phyloP scores from a whole-genome alignment of 2,329 filamentous ascomycete species.

The Exophiala sp. region DNA sequence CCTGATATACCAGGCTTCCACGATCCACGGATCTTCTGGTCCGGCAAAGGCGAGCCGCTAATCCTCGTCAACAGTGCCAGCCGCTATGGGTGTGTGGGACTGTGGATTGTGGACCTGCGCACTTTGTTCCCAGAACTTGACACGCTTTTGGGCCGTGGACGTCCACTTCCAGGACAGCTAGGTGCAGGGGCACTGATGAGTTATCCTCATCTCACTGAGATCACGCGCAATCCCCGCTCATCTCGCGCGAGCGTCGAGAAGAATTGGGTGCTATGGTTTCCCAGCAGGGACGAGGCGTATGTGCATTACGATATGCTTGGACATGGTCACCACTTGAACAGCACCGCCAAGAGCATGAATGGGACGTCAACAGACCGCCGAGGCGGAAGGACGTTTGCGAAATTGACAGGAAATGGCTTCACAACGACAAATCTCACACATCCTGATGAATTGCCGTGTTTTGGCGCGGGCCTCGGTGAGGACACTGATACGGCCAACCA shows the following conservation, averaged over 20 bases:
- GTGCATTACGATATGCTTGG: slow-evolving; percentile 37
- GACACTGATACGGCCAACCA: slow-evolving; percentile 18
- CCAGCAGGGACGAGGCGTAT: slow-evolving; percentile 32
- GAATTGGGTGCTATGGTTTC: slow-evolving; percentile 42
- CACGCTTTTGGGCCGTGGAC: background rate
- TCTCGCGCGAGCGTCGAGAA: slow-evolving; percentile 38
- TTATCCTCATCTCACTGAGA: slow-evolving; percentile 35
- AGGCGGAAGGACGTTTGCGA: slow-evolving; percentile 31
- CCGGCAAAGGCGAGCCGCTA: slow-evolving; percentile 38
- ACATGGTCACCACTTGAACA: background rate
- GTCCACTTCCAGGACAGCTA: background rate
- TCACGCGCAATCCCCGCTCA: slow-evolving; percentile 37
- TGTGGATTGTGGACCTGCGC: slow-evolving; percentile 35
- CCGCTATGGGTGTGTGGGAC: slow-evolving; percentile 34
- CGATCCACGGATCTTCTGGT: slow-evolving; percentile 41
- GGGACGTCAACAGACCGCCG: background rate
- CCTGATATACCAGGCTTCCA: slow-evolving; percentile 42
- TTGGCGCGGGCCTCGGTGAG: slow-evolving; percentile 19
- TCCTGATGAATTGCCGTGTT: slow-evolving; percentile 30
- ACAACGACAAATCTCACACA: slow-evolving; percentile 34
- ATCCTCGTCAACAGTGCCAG: slow-evolving; percentile 37
- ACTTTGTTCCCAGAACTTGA: slow-evolving; percentile 18
- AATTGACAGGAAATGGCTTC: slow-evolving; percentile 32
- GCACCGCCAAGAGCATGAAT: background rate
- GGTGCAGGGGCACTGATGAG: slow-evolving; percentile 24